Evolutionary conservation across 768 basidiomycete genomes (phyloP).

Genomic region (Leccinum barrowsii): DNA sequence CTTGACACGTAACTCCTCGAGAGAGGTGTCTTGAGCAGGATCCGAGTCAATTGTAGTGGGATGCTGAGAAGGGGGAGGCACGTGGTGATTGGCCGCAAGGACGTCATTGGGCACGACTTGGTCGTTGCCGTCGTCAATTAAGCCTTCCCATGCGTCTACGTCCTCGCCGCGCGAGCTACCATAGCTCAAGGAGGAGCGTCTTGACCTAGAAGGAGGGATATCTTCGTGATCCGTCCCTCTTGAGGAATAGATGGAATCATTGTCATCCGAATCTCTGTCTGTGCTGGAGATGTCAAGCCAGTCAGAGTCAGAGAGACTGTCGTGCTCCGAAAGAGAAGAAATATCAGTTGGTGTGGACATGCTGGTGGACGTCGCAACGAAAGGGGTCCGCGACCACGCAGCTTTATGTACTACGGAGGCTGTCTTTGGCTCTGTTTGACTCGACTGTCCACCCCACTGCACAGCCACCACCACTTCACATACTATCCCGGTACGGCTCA

Average conservation of each 20-base stretch:
- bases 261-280: slow-evolving; percentile 62
- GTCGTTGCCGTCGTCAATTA: slow-evolving; percentile 60
- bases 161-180: slow-evolving; percentile 67
- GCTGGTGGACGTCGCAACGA: slow-evolving; percentile 24
- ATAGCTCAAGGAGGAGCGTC: slow-evolving; percentile 66
- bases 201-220: slow-evolving; percentile 51
- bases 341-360: slow-evolving; percentile 37
- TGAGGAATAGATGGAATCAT: slow-evolving; percentile 58
- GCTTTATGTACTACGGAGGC: slow-evolving; percentile 24
- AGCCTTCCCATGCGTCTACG: slow-evolving; percentile 75
- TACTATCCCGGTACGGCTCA: not conserved
- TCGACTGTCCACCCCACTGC: not conserved
- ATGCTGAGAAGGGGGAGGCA: slow-evolving; percentile 16
- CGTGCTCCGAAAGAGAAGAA: slow-evolving; percentile 55
- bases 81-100: slow-evolving; percentile 21
- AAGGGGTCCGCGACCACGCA: slow-evolving; percentile 27
- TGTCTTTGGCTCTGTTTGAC: slow-evolving; percentile 30
- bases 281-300: slow-evolving; percentile 78
- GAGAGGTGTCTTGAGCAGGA: slow-evolving; percentile 33
- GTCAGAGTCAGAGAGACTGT: slow-evolving; percentile 73
- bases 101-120: slow-evolving; percentile 35
- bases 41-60: slow-evolving; percentile 26
- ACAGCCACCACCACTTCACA: not conserved
- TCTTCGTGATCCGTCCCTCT: slow-evolving; percentile 61
- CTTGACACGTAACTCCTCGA: slow-evolving; percentile 67